These are phyloP conservation scores for Rhodomyrtus tomentosa DNA, from an alignment of 345 rosid species.

Conservation along the genomic window DNA sequence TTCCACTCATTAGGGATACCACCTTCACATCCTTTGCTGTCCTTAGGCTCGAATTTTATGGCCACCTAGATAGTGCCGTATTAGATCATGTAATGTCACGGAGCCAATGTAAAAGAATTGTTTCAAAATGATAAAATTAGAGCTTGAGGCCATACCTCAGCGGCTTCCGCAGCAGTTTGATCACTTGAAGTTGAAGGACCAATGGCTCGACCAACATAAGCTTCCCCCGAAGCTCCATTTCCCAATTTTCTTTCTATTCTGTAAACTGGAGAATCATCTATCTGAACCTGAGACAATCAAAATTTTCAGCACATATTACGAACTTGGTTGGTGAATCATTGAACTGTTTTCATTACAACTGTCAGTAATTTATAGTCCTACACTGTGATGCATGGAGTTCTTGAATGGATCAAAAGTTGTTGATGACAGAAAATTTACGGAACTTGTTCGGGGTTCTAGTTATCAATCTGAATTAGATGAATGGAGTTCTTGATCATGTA, in stretches of 20 bases:
- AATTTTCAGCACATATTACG: too few relatives aligned
- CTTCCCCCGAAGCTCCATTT: slow-evolving; percentile 94
- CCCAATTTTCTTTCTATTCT: slow-evolving; percentile 74
- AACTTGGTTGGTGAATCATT: too few relatives aligned
- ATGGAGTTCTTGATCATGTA: background rate
- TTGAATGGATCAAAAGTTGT: background rate
- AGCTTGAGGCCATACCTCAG: slow-evolving; percentile 29
- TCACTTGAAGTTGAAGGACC: slow-evolving; percentile 28
- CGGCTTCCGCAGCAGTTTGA: slow-evolving; percentile 58
- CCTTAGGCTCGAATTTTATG: slow-evolving; percentile 80
- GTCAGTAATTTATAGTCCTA: background rate
- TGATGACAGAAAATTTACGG: background rate
- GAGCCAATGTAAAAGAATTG: background rate
- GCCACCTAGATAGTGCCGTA: slow-evolving; percentile 38
- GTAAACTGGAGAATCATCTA: slow-evolving; percentile 78
- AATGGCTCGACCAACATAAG: slow-evolving; percentile 67
- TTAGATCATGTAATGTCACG: background rate
- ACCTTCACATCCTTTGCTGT: slow-evolving; percentile 84
- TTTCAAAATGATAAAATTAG: background rate
- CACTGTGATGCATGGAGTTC: background rate
- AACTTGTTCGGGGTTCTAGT: background rate
- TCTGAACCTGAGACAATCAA: slow-evolving; percentile 47
- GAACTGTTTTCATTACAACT: background rate
- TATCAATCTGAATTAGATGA: background rate
- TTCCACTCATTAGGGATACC: slow-evolving; percentile 98